Base-by-base conservation (phyloP, 805 yeast genomes). In the Starmerella bombicola region DNA sequence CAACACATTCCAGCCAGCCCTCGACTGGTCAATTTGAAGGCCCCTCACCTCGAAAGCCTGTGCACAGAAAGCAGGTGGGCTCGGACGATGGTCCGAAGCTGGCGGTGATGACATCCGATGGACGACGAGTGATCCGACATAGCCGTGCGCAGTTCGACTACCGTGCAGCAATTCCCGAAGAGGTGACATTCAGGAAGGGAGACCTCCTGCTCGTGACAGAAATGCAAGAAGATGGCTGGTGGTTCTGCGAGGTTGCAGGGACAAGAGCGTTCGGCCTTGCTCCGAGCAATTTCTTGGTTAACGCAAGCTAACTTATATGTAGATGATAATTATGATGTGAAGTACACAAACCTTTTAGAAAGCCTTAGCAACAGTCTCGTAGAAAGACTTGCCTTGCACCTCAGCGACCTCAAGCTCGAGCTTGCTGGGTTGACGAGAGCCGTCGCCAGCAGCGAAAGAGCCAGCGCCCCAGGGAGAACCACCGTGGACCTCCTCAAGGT, bases 391-490 rank as follows among this genome's bases (percentile, higher is more conserved):
- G 57, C 93, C 95, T 65, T 83, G 94, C 44, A 62, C 63, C 35
- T 57, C 55, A 20, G 84, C 88, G 45, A 81, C 59, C 52, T 70
- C 68, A 57, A 70, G 62, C 61, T 83, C 94, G 43, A 78, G 63
- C 16, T 64, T 69, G 32, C 76, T 53, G 25, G 84, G 79, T 52
- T 66, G 64, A 66, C 93, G 74, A 6, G 80, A 71, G 37, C 93
- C 93, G 56, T 79, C 88, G 38, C 70, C 66, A 37, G 75, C 81
- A 23, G 93, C 85, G 54, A 70, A 66, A 29, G 81, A 64, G 51
- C 93, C 93, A 25, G 93, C 80, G 59, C 93, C 94, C 84, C 85
- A 83, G 34, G 93, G 73, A 18, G 85, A 72, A 41, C 80, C 81
- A 49, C 93, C 93, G 57, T 79, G 93, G 37, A 74, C 68, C 63